Base-by-base conservation (phyloP, 192 early-diverging fungal species). In the Entomortierella parvispora region DNA sequence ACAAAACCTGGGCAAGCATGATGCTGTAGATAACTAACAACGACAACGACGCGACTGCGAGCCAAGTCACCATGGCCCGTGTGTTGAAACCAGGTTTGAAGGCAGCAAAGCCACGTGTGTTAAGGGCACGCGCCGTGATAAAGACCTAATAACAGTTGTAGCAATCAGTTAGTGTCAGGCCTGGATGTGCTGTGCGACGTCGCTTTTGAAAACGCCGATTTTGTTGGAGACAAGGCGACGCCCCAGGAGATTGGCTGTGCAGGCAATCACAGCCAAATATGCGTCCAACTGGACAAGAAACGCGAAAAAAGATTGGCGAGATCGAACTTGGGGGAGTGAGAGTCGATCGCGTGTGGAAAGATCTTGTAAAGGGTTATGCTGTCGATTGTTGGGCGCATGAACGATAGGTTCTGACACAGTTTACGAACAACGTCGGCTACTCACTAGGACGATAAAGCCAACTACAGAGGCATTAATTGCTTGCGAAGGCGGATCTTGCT, bases 81-180 rank as follows among this genome's bases (percentile, higher is more conserved):
- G 65, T 62, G 42, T 77, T 77, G 54, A 77, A 68, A 26, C 74
- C 74, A 45, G 74, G 74, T 47, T 57, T 77, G 4, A 77, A 42
- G 2, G 74, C 58, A 1, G 74, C 74, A 47, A 77, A 77, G 20
- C 74, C 74, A 28, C 74, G 60, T n/a, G 74, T 77, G 3, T 65
- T 77, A 17, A 68, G 65, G 40, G 68, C 74, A 20, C 74, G 65
- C 33, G 66, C 54, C 4, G 68, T 53, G 34, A 77, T 64, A 25
- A 77, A 77, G 60, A 77, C 51, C 74, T 77, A 64, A 22, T 42
- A 2, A 45, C 20, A 43, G 18, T 3, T 0, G 37, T n/a, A 44
- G 46, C 9, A 20, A 11, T 3, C 12, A 15, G 18, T 2, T 8
- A 25, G 11, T 32, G 12, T 7, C 4, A 45, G 28, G 23, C 0